phyloP scores from a whole-genome alignment of 345 rosid genomes.

The Pseudoturritis turrita region DNA sequence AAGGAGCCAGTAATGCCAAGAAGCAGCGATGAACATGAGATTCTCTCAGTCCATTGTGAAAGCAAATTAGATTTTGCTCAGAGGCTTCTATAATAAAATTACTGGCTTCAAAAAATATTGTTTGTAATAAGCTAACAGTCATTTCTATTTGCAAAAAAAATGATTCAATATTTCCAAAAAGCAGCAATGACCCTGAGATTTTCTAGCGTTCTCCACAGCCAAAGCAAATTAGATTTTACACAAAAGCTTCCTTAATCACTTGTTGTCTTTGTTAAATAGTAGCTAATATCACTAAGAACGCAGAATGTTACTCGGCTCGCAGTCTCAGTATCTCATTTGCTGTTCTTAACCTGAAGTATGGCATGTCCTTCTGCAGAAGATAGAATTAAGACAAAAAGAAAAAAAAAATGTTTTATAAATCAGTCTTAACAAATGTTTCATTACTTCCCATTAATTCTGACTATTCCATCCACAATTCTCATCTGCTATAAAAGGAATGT shows the following conservation, averaged over 20 bases:
- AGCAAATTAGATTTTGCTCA: neutral
- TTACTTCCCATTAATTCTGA: neutral
- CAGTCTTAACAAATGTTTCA: neutral
- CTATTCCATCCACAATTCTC: neutral
- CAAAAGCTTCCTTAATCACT: neutral
- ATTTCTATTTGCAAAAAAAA: neutral
- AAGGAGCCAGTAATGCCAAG: neutral
- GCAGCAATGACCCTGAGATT: neutral
- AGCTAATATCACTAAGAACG: neutral
- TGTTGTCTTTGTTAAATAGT: neutral
- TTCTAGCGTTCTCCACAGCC: neutral
- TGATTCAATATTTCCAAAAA: neutral
- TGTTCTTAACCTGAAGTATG: slow-evolving; percentile 82
- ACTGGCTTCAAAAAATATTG: neutral
- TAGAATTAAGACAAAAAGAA: neutral
- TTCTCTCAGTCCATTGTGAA: neutral
- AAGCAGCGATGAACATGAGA: neutral
- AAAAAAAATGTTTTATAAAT: neutral
- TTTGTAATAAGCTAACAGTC: neutral
- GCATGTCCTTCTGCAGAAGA: slow-evolving; percentile 64
- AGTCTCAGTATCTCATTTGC: slow-evolving; percentile 77
- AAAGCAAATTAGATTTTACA: neutral
- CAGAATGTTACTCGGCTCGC: slow-evolving; percentile 56
- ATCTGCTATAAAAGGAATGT: too few species aligned
- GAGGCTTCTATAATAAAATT: neutral